Evolutionary conservation across 176 grass and related monocot species (phyloP).

Genomic region (Aegilops sharonensis): DNA sequence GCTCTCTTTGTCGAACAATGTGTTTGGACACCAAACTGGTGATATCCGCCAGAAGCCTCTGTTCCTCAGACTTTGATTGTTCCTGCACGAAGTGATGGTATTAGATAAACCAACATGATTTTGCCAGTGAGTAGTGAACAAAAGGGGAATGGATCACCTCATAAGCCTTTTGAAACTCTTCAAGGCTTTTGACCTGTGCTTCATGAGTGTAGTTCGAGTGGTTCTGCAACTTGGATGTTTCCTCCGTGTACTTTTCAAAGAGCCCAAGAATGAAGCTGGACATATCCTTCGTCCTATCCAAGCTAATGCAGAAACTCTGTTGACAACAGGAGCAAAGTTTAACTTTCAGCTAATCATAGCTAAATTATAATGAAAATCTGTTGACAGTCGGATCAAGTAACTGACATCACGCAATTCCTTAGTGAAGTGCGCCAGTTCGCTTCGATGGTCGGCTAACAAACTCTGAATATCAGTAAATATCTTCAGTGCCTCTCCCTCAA

Average conservation of each 20-base stretch:
- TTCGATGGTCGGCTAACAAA: constrained; percentile 62
- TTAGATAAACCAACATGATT: constrained; percentile 9
- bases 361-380: neutral
- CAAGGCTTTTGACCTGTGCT: constrained; percentile 66
- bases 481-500: constrained; percentile 59
- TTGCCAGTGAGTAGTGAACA: neutral
- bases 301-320: constrained; percentile 68
- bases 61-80: constrained; percentile 84
- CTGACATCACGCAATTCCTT: constrained; percentile 79
- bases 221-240: constrained; percentile 52
- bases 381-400: constrained; percentile 22
- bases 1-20: constrained; percentile 76
- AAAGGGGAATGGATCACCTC: constrained; percentile 47
- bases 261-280: constrained; percentile 64
- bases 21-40: constrained; percentile 78
- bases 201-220: constrained; percentile 67
- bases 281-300: constrained; percentile 65
- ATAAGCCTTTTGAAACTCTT: constrained; percentile 83
- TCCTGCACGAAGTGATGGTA: constrained; percentile 45
- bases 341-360: neutral
- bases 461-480: constrained; percentile 71
- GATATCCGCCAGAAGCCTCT: constrained; percentile 74
- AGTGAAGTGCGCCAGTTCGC: constrained; percentile 69
- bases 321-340: constrained; percentile 22
- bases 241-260: constrained; percentile 61